Evolutionary conservation across 352 stramenopile genomes (phyloP).

Genomic region (Globisporangium orthogonon): DNA sequence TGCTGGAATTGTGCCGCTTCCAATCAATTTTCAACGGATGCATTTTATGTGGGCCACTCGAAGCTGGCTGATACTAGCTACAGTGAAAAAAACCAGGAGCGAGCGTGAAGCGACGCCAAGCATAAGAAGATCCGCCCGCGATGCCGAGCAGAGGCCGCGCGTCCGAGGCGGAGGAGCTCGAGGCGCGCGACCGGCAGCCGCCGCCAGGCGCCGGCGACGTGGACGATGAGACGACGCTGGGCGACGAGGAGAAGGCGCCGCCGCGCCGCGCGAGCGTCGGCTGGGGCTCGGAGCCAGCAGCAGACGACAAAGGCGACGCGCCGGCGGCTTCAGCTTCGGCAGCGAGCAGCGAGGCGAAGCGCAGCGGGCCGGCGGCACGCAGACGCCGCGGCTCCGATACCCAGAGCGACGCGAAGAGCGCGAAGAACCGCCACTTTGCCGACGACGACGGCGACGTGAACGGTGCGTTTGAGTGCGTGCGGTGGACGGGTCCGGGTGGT

Average conservation of each 20-base stretch:
- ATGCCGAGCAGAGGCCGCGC: not conserved
- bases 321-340: not conserved
- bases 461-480: conserved; percentile 15
- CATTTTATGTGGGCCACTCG: too few species aligned
- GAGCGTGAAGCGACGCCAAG: not conserved
- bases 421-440: conserved; percentile 60
- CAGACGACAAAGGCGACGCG: conserved; percentile 17
- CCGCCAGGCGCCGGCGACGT: conserved; percentile 17
- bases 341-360: conserved; percentile 35
- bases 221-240: conserved; percentile 37
- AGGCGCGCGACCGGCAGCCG: conserved; percentile 7
- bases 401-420: conserved; percentile 24
- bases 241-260: conserved; percentile 36
- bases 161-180: conserved; percentile 5
- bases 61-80: too few species aligned
- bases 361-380: conserved; percentile 19
- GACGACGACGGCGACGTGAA: conserved; percentile 63
- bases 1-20: not conserved
- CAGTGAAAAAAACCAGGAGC: too few species aligned
- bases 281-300: conserved; percentile 35
- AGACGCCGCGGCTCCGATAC: conserved; percentile 51
- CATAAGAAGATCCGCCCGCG: not conserved
- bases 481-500: not conserved
- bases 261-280: conserved; percentile 56
- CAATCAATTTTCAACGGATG: not conserved